These are phyloP conservation scores for Hymenoscyphus repandus DNA, from an alignment of 2,329 filamentous ascomycete genomes.

Conservation along the genomic window DNA sequence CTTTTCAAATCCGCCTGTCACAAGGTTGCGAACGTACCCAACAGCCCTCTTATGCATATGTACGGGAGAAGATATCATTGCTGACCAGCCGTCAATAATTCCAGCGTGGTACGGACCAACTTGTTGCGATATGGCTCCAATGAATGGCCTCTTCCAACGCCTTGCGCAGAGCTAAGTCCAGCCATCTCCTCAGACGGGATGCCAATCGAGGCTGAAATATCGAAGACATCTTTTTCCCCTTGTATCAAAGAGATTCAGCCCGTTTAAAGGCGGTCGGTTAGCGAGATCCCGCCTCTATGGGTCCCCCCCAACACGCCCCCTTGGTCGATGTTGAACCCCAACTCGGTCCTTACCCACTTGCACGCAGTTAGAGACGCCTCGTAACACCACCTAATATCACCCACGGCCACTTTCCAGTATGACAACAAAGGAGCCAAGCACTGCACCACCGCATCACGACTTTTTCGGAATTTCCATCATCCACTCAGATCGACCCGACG, in stretches of 20 bases:
- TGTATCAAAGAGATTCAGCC: not conserved
- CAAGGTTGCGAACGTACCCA: not conserved
- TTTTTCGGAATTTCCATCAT: not conserved
- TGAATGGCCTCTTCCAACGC: not conserved
- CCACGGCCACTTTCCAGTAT: not conserved
- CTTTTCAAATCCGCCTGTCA: not conserved
- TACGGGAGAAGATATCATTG: not conserved
- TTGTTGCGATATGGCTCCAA: not conserved
- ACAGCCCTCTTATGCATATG: not conserved
- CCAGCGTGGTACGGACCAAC: constrained; percentile 2
- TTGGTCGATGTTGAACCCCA: no score
- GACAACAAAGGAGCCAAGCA: not conserved
- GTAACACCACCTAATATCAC: not conserved
- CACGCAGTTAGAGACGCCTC: no score
- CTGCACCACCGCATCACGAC: not conserved
- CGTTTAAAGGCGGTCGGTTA: not conserved
- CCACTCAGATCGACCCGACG: not conserved
- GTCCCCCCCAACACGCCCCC: not conserved
- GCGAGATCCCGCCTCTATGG: not conserved
- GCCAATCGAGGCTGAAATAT: not conserved
- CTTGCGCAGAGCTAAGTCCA: not conserved
- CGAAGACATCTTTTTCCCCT: not conserved
- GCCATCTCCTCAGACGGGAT: not conserved
- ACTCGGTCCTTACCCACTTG: no score
- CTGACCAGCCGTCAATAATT: not conserved